Conservation (phyloP, 805 yeast genomes). For the Candida ulmi region DNA sequence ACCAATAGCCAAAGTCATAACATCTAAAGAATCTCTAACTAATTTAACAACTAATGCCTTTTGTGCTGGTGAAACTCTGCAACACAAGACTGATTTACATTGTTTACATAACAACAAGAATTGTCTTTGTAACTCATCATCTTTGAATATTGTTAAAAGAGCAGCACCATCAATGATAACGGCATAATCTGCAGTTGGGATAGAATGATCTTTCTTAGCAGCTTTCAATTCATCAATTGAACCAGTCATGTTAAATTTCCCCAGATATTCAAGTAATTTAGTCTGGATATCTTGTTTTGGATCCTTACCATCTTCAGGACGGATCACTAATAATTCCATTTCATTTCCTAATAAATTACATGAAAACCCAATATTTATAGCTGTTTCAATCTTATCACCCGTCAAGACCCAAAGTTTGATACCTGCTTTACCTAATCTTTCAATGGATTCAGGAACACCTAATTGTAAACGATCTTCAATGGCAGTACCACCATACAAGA, state of each 20-base stretch:
- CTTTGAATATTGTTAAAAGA: slow-evolving; percentile 25
- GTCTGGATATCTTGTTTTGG: slow-evolving; percentile 56
- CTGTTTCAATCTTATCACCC: slow-evolving; percentile 97
- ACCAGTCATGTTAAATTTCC: slow-evolving; percentile 48
- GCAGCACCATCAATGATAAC: slow-evolving; percentile 95
- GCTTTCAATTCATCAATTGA: slow-evolving; percentile 43
- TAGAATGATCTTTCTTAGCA: slow-evolving; percentile 43
- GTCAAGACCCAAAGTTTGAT: slow-evolving; percentile 97
- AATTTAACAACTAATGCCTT: slow-evolving; percentile 78
- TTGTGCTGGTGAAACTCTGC: slow-evolving; percentile 86
- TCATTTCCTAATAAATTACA: slow-evolving; percentile 90
- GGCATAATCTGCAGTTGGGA: slow-evolving; percentile 67
- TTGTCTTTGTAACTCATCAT: slow-evolving; percentile 30
- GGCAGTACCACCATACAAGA: slow-evolving; percentile 76
- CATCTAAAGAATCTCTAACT: slow-evolving; percentile 69
- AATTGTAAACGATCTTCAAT: slow-evolving; percentile 94
- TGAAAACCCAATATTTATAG: slow-evolving; percentile 93
- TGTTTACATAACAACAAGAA: slow-evolving; percentile 71
- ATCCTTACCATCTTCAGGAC: slow-evolving; percentile 16
- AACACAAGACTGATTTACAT: slow-evolving; percentile 77
- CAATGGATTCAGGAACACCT: slow-evolving; percentile 94
- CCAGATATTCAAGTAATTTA: slow-evolving; percentile 45
- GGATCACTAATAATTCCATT: slow-evolving; percentile 74
- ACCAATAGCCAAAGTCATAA: slow-evolving; percentile 84
- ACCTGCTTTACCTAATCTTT: slow-evolving; percentile 86